Percentiles rank a stretch among this genome's conserved stretches.
These are phyloP conservation scores for Cyclostephanos tholiformis DNA, from an alignment of 108 stramenopile species.

Conservation along the genomic window DNA sequence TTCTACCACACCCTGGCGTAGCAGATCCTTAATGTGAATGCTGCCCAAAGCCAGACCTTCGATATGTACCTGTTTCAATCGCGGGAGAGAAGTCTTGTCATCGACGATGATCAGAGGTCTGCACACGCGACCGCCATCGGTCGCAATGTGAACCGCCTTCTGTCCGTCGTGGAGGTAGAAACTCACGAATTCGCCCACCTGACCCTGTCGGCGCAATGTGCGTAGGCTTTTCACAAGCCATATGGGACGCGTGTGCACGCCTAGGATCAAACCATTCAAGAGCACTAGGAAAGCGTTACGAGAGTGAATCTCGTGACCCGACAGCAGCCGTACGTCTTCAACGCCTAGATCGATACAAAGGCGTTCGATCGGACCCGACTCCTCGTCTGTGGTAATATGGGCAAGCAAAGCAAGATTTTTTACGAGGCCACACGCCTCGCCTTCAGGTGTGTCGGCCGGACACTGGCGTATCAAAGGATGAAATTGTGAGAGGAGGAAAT, in stretches of 20 bases:
- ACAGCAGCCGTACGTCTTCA: slow-evolving; percentile 89
- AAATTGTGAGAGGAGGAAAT: background rate
- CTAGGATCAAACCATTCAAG: slow-evolving; percentile 95
- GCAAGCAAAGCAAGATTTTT: slow-evolving; percentile 98
- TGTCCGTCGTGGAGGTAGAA: slow-evolving; percentile 95
- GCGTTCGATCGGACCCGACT: slow-evolving; percentile 85
- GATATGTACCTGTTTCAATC: slow-evolving; percentile 83
- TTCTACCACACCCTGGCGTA: slow-evolving; percentile 94
- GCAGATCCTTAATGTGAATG: slow-evolving; percentile 73
- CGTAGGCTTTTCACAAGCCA: slow-evolving; percentile 81
- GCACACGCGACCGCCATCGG: slow-evolving; percentile 98
- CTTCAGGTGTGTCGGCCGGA: slow-evolving; percentile 98
- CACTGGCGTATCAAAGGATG: slow-evolving; percentile 46
- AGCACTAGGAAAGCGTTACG: slow-evolving; percentile 88
- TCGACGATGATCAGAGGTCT: slow-evolving; percentile 95
- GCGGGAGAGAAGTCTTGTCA: slow-evolving; percentile 71
- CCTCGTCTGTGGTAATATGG: slow-evolving; percentile 97
- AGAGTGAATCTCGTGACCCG: slow-evolving; percentile 92
- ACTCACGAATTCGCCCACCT: slow-evolving; percentile 96
- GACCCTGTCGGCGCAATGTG: slow-evolving; percentile 82
- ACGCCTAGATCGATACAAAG: slow-evolving; percentile 95
- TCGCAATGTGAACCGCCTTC: slow-evolving; percentile 95
- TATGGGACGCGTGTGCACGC: slow-evolving; percentile 80
- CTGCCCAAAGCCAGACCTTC: slow-evolving; percentile 81
- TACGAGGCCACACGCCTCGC: slow-evolving; percentile 97